A percentile compares a stretch with the other conserved stretches of the same genome.
phyloP scores from a whole-genome alignment of 306 rosid species.

The Cicer bijugum region DNA sequence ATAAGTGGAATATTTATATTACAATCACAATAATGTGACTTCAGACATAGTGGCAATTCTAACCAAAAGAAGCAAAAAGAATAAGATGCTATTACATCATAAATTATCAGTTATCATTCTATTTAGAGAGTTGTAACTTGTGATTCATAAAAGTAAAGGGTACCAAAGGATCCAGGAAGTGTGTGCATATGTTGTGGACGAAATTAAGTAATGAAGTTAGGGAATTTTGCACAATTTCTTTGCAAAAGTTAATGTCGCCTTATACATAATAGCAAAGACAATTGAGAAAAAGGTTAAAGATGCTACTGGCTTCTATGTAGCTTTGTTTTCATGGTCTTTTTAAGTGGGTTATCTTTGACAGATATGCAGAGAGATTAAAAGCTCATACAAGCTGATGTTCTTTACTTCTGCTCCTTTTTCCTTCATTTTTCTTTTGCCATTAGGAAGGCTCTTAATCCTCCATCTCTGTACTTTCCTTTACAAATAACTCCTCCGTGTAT shows the following conservation, averaged over 20 bases:
- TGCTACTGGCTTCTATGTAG: slow-evolving; percentile 6
- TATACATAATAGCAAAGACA: neutral
- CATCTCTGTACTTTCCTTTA: neutral
- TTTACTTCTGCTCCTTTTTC: neutral
- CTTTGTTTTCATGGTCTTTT: neutral
- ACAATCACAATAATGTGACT: slow-evolving; percentile 20
- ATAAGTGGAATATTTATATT: slow-evolving; percentile 25
- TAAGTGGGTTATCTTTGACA: neutral
- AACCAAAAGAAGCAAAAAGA: slow-evolving; percentile 1
- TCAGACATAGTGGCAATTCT: slow-evolving; percentile 43
- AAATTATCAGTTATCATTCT: neutral
- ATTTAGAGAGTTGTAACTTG: neutral
- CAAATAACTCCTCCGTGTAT: too few relatives aligned
- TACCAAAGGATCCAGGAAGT: neutral
- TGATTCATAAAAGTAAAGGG: slow-evolving; percentile 2
- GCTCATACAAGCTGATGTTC: neutral
- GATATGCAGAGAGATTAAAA: neutral
- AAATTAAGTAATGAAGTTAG: neutral
- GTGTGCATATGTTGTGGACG: neutral
- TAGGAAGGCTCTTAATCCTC: slow-evolving; percentile 11
- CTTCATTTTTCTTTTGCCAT: neutral
- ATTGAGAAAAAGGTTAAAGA: neutral
- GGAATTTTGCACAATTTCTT: neutral
- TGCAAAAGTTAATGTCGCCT: neutral
- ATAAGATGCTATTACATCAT: neutral